Percentiles rank a stretch among this genome's conserved stretches.
These are phyloP conservation scores for Plasmodium gaboni DNA, from an alignment of 169 alveolate species.

Conservation along the genomic window DNA sequence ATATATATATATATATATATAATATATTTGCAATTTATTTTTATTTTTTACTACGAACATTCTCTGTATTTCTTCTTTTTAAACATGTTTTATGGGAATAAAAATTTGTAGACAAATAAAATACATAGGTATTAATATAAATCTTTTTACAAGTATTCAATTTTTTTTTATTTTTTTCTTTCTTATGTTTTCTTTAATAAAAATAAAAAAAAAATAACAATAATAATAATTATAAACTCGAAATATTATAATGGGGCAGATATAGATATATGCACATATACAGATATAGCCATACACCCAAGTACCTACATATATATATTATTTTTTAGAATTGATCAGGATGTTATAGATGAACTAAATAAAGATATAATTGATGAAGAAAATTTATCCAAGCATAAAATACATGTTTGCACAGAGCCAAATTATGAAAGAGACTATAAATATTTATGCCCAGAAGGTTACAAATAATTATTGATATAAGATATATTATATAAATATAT, in stretches of 20 bases:
- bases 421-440: conserved; percentile 60
- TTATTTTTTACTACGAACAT: background rate
- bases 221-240: too few relatives aligned
- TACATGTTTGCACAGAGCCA: conserved; percentile 52
- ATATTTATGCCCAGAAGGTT: conserved; percentile 65
- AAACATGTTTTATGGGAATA: background rate
- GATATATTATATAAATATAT: background rate
- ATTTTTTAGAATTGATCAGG: conserved; percentile 33
- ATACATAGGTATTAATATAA: conserved; percentile 36
- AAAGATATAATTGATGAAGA: conserved; percentile 59
- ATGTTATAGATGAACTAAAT: conserved; percentile 43
- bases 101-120: conserved; percentile 23
- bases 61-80: background rate
- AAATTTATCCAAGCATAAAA: conserved; percentile 39
- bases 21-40: background rate
- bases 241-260: background rate
- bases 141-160: too few relatives aligned
- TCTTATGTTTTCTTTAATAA: too few relatives aligned
- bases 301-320: background rate
- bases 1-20: background rate
- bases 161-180: background rate
- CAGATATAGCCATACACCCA: background rate
- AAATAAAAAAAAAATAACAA: too few relatives aligned
- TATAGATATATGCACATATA: background rate
- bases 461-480: background rate